Percentiles rank a stretch among this genome's conserved stretches.
Conservation (phyloP, 2,329 filamentous ascomycete genomes). For the Pochonia chlamydosporia region DNA sequence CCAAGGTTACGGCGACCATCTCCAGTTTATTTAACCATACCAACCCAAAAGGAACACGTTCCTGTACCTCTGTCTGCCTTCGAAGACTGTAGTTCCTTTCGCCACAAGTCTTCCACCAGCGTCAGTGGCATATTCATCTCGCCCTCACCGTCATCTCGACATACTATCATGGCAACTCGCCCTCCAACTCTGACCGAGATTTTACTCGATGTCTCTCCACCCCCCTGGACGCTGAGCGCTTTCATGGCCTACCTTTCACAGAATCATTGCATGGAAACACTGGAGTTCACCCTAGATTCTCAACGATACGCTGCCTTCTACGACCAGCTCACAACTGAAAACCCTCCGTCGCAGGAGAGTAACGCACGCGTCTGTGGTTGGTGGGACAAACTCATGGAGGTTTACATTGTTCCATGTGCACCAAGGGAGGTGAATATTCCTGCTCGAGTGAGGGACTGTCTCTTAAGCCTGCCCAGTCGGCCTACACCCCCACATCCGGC, state of each 20-base stretch:
- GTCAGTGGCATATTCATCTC: conserved; percentile 42
- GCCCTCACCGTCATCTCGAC: conserved; percentile 29
- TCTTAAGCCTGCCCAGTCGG: conserved; percentile 53
- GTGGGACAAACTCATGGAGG: conserved; percentile 83
- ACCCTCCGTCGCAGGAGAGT: conserved; percentile 33
- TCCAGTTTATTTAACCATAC: conserved; percentile 33
- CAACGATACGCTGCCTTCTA: conserved; percentile 69
- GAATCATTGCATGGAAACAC: conserved; percentile 92
- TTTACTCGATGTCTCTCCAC: conserved; percentile 74
- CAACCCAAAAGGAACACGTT: conserved; percentile 35
- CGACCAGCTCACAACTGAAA: conserved; percentile 34
- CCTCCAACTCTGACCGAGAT: conserved; percentile 79
- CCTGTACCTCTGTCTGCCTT: conserved; percentile 39
- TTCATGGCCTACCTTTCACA: conserved; percentile 97
- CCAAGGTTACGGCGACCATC: conserved; percentile 39
- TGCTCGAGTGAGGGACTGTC: conserved; percentile 72
- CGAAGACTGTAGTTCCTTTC: conserved; percentile 39
- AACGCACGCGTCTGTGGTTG: conserved; percentile 68
- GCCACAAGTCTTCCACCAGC: conserved; percentile 38
- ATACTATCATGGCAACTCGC: conserved; percentile 24
- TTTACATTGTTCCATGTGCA: conserved; percentile 82
- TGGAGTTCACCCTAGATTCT: conserved; percentile 95
- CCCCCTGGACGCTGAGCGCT: conserved; percentile 84
- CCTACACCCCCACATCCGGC: conserved; percentile 66
- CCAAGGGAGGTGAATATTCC: conserved; percentile 89